These are phyloP conservation scores for Neonectria punicea DNA, from an alignment of 2,329 filamentous ascomycete species.

Conservation along the genomic window DNA sequence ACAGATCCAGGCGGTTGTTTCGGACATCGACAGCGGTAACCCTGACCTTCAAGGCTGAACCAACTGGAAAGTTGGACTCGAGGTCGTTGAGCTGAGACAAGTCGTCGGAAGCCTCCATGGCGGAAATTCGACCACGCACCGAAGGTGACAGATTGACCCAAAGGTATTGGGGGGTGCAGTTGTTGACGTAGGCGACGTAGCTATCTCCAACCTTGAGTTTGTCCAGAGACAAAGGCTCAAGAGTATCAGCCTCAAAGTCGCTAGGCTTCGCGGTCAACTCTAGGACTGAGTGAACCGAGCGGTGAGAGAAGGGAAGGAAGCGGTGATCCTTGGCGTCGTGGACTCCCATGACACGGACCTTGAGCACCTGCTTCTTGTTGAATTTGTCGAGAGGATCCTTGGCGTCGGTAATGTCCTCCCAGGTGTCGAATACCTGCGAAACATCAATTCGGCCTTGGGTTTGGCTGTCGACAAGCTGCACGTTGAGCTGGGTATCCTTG, in stretches of 20 bases:
- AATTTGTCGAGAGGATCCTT: conserved; percentile 83
- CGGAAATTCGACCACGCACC: conserved; percentile 83
- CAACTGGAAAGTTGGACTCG: conserved; percentile 83
- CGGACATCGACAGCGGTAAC: conserved; percentile 79
- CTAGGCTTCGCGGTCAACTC: conserved; percentile 87
- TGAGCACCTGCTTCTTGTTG: conserved; percentile 74
- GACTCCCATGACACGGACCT: conserved; percentile 83
- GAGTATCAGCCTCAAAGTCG: conserved; percentile 61
- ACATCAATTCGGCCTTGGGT: conserved; percentile 93
- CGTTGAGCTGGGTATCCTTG: conserved; percentile 92
- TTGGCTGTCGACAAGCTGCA: conserved; percentile 77
- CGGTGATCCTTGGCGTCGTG: conserved; percentile 91
- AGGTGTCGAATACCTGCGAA: conserved; percentile 88
- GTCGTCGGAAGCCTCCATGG: conserved; percentile 89
- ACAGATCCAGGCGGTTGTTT: conserved; percentile 83
- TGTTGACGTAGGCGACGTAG: conserved; percentile 90
- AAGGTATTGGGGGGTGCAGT: conserved; percentile 79
- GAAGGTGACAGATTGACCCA: conserved; percentile 94
- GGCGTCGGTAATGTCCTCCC: conserved; percentile 85
- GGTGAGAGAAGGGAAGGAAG: conserved; percentile 91
- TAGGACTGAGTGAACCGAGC: conserved; percentile 82
- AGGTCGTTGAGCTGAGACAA: conserved; percentile 81
- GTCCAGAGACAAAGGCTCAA: conserved; percentile 72
- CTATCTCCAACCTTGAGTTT: conserved; percentile 77
- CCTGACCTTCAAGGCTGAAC: conserved; percentile 85